Percentiles rank a stretch among this genome's conserved stretches.
Conservation (phyloP, 73 alveolate genomes). For the Paramecium pentaurelia region DNA sequence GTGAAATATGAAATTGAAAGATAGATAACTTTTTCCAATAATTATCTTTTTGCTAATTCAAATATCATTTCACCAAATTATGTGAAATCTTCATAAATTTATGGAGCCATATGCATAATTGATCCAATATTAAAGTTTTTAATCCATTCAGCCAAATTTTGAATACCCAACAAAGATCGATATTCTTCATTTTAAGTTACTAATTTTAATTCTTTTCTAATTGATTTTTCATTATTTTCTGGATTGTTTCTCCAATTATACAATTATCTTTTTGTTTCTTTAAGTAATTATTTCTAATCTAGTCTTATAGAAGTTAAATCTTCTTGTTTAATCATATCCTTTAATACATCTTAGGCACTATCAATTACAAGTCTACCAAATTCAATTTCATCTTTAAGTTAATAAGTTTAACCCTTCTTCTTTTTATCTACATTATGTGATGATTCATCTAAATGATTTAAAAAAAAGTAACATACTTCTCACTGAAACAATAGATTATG, state of each 20-base stretch:
- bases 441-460: neutral
- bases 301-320: neutral
- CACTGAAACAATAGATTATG: neutral
- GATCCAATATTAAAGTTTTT: constrained; percentile 56
- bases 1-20: constrained; percentile 55
- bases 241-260: constrained; percentile 59
- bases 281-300: constrained; percentile 13
- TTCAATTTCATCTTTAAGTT: constrained; percentile 53
- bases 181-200: constrained; percentile 44
- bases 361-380: constrained; percentile 51
- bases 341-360: neutral
- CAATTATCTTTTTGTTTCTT: constrained; percentile 50
- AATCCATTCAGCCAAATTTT: constrained; percentile 57
- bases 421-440: neutral
- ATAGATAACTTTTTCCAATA: constrained; percentile 54
- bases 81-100: constrained; percentile 33
- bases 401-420: neutral
- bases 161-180: constrained; percentile 54
- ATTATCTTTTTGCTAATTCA: constrained; percentile 48
- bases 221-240: constrained; percentile 51
- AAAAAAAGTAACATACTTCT: neutral
- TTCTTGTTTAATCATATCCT: constrained; percentile 47
- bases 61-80: constrained; percentile 53
- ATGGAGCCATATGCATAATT: constrained; percentile 60
- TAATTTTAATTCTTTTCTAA: constrained; percentile 53